Evolutionary conservation across 495 filamentous ascomycete genomes (phyloP).

Genomic region (Bacidia rubella): DNA sequence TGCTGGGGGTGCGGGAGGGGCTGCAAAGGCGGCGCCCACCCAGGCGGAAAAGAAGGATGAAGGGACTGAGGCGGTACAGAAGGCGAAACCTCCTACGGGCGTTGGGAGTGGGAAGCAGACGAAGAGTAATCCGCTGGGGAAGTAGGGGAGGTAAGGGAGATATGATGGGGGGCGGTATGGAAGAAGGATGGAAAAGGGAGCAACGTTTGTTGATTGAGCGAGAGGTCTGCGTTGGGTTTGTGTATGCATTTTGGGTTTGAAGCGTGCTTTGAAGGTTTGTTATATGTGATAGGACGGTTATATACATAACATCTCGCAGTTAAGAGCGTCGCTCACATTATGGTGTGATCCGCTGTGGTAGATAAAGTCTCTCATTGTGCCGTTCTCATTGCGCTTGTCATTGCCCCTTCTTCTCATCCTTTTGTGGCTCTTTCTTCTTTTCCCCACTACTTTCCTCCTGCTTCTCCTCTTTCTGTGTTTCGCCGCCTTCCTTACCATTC

Average conservation of each 20-base stretch:
- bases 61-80: background rate
- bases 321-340: background rate
- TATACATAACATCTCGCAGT: background rate
- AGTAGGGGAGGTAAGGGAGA: background rate
- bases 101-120: background rate
- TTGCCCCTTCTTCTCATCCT: background rate
- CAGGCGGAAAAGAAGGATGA: background rate
- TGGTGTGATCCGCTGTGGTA: background rate
- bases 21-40: background rate
- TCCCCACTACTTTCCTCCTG: background rate
- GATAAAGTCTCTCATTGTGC: background rate
- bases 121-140: background rate
- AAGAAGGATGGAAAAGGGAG: background rate
- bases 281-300: background rate
- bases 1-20: background rate
- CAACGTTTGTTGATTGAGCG: background rate
- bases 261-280: background rate
- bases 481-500: conserved; percentile 15
- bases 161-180: background rate
- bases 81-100: background rate
- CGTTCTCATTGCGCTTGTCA: too few species aligned
- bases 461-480: conserved; percentile 18
- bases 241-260: background rate
- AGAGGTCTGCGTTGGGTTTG: background rate
- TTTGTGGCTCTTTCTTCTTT: background rate